Evolutionary conservation across 2,329 filamentous ascomycete genomes (phyloP).

Genomic region (Tolypocladium cylindrosporum): DNA sequence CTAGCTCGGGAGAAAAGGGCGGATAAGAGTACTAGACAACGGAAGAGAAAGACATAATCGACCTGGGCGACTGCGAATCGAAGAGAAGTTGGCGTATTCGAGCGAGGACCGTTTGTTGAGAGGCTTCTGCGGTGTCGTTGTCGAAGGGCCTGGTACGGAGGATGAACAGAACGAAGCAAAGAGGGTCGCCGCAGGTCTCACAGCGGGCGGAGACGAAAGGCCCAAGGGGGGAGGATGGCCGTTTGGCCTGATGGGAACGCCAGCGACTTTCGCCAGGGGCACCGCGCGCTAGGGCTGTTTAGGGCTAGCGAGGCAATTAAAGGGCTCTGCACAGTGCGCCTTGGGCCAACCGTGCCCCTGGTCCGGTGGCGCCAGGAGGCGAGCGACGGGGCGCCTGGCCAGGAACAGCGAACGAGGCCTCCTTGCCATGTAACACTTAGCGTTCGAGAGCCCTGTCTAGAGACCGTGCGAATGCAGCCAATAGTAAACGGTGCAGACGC

Average conservation of each 20-base stretch:
- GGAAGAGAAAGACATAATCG: slow-evolving; percentile 25
- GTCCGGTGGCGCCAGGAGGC: not conserved
- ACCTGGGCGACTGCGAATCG: slow-evolving; percentile 10
- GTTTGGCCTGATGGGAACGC: not conserved
- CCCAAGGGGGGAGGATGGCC: not conserved
- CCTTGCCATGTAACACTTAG: not conserved
- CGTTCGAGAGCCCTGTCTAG: not conserved
- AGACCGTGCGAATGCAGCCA: not conserved
- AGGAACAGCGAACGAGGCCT: not conserved
- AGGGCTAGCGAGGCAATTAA: slow-evolving; percentile 1
- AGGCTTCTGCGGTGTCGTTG: not conserved
- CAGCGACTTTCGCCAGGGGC: slow-evolving; percentile 2
- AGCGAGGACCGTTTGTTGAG: not conserved
- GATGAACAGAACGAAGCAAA: slow-evolving; percentile 4
- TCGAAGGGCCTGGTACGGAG: slow-evolving; percentile 1
- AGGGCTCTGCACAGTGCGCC: slow-evolving; percentile 6
- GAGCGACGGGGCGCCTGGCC: not conserved
- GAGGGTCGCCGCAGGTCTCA: slow-evolving; percentile 9
- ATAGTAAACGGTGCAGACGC: not conserved
- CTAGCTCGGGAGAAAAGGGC: slow-evolving; percentile 9
- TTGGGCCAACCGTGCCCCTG: not conserved
- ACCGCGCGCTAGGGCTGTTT: slow-evolving; percentile 3
- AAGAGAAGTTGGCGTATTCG: slow-evolving; percentile 6
- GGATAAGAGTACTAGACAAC: slow-evolving; percentile 9
- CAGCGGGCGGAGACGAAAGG: slow-evolving; percentile 5